Conservation (phyloP, 1,284 basidiomycete genomes). For the Ustilago loliicola region DNA sequence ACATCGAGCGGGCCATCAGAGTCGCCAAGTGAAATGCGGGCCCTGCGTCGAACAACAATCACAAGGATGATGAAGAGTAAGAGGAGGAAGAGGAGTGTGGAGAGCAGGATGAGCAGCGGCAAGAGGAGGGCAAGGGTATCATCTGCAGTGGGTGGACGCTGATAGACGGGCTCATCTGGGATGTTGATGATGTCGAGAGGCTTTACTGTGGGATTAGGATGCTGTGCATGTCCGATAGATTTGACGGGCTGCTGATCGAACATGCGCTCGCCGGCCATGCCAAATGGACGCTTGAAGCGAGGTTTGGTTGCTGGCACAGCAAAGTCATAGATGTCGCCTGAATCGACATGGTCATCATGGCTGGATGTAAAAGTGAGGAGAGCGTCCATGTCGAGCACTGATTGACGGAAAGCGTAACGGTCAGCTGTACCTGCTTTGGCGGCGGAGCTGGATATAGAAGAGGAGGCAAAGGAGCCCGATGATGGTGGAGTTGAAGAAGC, state of each 20-base stretch:
- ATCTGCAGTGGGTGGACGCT: constrained; percentile 43
- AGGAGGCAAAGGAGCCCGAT: constrained; percentile 18
- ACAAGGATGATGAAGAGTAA: constrained; percentile 65
- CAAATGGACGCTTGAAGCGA: constrained; percentile 46
- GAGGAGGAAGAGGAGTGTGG: constrained; percentile 88
- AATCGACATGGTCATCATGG: constrained; percentile 12
- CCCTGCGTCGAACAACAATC: constrained; percentile 57
- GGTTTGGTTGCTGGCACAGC: constrained; percentile 18
- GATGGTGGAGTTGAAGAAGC: constrained; percentile 4
- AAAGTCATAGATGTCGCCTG: constrained; percentile 17
- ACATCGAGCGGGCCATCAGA: constrained; percentile 93
- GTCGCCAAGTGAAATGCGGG: constrained; percentile 78
- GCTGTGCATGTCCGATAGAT: constrained; percentile 42
- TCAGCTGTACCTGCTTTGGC: constrained; percentile 9
- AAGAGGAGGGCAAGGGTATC: constrained; percentile 63
- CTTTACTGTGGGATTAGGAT: constrained; percentile 32
- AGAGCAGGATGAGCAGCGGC: constrained; percentile 84
- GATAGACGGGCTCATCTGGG: constrained; percentile 44
- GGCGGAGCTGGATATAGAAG: constrained; percentile 25
- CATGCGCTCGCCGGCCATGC: constrained; percentile 37
- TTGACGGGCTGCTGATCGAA: constrained; percentile 47
- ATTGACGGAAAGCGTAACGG: constrained; percentile 28
- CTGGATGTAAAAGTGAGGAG: constrained; percentile 29
- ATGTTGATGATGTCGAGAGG: constrained; percentile 33
- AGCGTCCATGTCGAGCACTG: constrained; percentile 47